phyloP scores from a whole-genome alignment of 2,329 filamentous ascomycete genomes.

The Shiraia sp. region DNA sequence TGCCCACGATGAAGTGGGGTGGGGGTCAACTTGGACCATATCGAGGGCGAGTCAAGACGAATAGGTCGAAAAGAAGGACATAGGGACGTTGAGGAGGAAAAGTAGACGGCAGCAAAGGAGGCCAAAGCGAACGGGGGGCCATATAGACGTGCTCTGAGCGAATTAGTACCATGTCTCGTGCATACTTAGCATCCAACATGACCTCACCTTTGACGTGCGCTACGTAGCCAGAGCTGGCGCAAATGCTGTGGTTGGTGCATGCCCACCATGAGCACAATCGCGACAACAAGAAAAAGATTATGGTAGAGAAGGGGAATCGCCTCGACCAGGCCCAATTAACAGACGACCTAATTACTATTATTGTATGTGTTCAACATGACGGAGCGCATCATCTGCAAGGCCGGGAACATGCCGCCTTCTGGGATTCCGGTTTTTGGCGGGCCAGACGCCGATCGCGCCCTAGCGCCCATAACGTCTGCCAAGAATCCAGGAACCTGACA shows the following conservation, averaged over 20 bases:
- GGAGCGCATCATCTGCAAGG: conserved; percentile 14
- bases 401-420: conserved; percentile 16
- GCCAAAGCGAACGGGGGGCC: conserved; percentile 34
- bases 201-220: conserved; percentile 33
- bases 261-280: conserved; percentile 25
- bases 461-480: conserved; percentile 19
- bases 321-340: no score
- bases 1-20: conserved; percentile 7
- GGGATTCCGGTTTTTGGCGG: conserved; percentile 25
- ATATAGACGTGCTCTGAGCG: conserved; percentile 33
- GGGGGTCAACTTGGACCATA: conserved; percentile 22
- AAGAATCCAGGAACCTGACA: conserved; percentile 23
- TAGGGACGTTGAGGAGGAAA: conserved; percentile 18
- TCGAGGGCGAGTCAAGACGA: conserved; percentile 34
- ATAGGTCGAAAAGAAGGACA: conserved; percentile 24
- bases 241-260: conserved; percentile 27
- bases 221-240: conserved; percentile 32
- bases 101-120: conserved; percentile 24
- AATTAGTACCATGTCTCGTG: conserved; percentile 8
- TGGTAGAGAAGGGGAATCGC: conserved; percentile 1
- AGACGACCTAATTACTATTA: no score
- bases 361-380: conserved; percentile 35
- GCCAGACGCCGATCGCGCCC: conserved; percentile 9
- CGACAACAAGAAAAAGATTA: conserved; percentile 6
- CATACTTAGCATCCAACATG: not conserved